Percentiles rank a stretch among this genome's conserved stretches.
These are phyloP conservation scores for Suillus subalutaceus DNA, from an alignment of 768 basidiomycete genomes.

Conservation along the genomic window DNA sequence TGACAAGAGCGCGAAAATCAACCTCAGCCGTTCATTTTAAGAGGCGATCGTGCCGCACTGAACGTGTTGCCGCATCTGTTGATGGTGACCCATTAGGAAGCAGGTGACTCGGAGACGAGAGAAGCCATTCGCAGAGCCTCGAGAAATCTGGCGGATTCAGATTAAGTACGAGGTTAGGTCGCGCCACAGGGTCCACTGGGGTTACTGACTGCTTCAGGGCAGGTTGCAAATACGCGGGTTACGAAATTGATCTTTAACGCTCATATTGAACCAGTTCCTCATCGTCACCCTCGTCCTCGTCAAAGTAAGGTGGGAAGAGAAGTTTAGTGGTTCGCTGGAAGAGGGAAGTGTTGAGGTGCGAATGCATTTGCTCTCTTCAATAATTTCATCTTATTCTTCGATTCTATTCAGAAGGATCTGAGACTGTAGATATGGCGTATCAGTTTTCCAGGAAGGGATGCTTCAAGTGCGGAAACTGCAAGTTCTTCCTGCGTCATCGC, in stretches of 20 bases:
- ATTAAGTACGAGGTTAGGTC: slow-evolving; percentile 1
- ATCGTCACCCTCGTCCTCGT: slow-evolving; percentile 55
- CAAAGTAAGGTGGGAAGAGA: slow-evolving; percentile 68
- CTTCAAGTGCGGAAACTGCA: slow-evolving; percentile 93
- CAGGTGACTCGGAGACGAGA: slow-evolving; percentile 7
- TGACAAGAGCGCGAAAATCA: slow-evolving; percentile 8
- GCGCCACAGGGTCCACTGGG: slow-evolving; percentile 29
- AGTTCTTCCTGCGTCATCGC: slow-evolving; percentile 36
- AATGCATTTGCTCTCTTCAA: slow-evolving; percentile 7
- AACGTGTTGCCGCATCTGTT: slow-evolving; percentile 6
- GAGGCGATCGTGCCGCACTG: slow-evolving; percentile 5
- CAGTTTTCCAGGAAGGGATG: slow-evolving; percentile 87
- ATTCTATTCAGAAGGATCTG: slow-evolving; percentile 39
- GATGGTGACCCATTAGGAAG: background rate
- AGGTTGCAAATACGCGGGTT: slow-evolving; percentile 26
- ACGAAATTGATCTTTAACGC: slow-evolving; percentile 14
- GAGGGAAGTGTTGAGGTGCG: slow-evolving; percentile 74
- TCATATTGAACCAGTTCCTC: slow-evolving; percentile 24
- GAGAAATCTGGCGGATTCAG: background rate
- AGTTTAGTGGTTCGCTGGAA: slow-evolving; percentile 67
- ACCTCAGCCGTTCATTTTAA: background rate
- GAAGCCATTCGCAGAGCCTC: slow-evolving; percentile 16
- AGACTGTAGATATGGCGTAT: slow-evolving; percentile 61
- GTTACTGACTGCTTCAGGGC: slow-evolving; percentile 32
- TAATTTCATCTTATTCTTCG: slow-evolving; percentile 19